Evolutionary conservation across 129 eudicot genomes (phyloP), one percentile per base, ranked within the genome.

Genomic region (Heracleum sosnowskyi): DNA sequence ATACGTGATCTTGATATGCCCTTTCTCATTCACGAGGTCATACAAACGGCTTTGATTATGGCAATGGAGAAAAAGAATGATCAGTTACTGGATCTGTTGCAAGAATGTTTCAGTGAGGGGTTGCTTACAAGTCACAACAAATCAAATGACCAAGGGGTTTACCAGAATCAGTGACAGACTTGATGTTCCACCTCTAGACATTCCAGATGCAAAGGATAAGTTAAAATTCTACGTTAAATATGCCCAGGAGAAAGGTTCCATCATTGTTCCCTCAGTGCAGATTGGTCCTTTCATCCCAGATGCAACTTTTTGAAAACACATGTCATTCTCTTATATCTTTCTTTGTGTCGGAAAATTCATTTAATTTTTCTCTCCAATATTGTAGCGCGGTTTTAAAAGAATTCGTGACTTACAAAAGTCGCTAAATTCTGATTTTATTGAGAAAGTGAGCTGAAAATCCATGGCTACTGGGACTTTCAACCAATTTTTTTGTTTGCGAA

Each of bases 1-100:
- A 92, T 93, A 8, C 88, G 93, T 4, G 98, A 93, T 69, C 82
- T 93, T 36, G 93, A 89, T 46, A 93, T 93, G 98, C 97, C 98
- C 12, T 93, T 93, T 69, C 91, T 93, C 78, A 93, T 82, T 79
- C 98, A 91, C 17, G 97, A 93, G 88, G 98, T 93, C 77, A 97
- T 89, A 82, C 91, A 93, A 88, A 93, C 84, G 77, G 96, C 97
- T 20, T 72, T 93, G 83, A 90, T 89, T 44, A 93, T 93, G 96
- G 93, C 97, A 5, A 93, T 93, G 98, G 98, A 93, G 88, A 93
- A 93, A 90, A 87, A 93, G 88, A 91, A 91, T 13, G 98, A 91
- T 44, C 60, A 91, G 87, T 83, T 91, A 89, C 88, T 89, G 83
- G 92, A 93, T 78, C 82, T 93, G 79, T 86, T 93, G 79, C 89